These are phyloP conservation scores for Pythium grandisporangium DNA, from an alignment of 352 stramenopile genomes.

Conservation along the genomic window DNA sequence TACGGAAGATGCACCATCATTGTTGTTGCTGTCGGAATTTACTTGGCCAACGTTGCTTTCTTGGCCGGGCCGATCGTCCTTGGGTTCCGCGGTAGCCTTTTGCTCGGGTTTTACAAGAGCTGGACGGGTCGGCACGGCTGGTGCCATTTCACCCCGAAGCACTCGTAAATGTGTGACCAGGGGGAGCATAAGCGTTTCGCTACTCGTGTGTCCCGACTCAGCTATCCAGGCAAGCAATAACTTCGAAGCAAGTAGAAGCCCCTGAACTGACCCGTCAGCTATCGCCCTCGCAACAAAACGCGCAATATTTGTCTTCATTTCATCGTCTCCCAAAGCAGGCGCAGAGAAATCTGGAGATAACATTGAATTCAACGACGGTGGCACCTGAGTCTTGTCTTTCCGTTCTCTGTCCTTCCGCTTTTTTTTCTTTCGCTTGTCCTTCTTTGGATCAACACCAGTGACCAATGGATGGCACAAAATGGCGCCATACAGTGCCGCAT, in stretches of 20 bases:
- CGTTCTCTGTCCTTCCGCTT: constrained; percentile 74
- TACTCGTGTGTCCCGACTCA: constrained; percentile 11
- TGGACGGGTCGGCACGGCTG: constrained; percentile 34
- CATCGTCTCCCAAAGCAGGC: constrained; percentile 34
- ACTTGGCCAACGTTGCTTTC: background rate
- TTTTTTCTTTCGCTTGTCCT: constrained; percentile 82
- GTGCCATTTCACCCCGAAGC: constrained; percentile 54
- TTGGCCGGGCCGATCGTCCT: no score
- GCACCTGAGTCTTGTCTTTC: constrained; percentile 48
- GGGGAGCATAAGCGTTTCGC: constrained; percentile 22
- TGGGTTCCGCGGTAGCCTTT: no score
- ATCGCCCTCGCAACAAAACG: constrained; percentile 72
- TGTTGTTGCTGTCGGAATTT: constrained; percentile 18
- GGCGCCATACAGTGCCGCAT: constrained; percentile 74
- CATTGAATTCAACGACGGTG: constrained; percentile 33
- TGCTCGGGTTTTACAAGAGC: no score
- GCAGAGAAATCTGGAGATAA: constrained; percentile 59
- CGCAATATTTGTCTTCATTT: constrained; percentile 55
- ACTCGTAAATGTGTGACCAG: constrained; percentile 67
- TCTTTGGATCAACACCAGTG: constrained; percentile 64
- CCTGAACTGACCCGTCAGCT: constrained; percentile 67
- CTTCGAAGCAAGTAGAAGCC: constrained; percentile 62
- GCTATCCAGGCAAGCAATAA: constrained; percentile 46
- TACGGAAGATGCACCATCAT: constrained; percentile 15
- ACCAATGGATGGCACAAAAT: constrained; percentile 81